phyloP scores from a whole-genome alignment of 116 monocot species.

The Phalaenopsis hybrid region DNA sequence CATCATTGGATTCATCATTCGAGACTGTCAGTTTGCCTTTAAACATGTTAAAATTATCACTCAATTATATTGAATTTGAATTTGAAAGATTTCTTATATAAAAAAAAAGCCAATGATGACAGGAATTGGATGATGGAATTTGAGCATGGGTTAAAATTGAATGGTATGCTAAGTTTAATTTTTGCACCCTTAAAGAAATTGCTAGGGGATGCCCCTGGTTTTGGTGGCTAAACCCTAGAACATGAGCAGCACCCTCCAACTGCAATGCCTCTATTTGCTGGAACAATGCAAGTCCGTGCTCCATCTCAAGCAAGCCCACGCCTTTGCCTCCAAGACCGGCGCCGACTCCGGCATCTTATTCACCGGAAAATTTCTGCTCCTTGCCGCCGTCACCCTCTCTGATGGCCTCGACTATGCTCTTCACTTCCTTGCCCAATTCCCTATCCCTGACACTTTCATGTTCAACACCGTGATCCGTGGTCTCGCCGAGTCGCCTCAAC shows the following conservation, averaged over 20 bases:
- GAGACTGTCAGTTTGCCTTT: too few species aligned
- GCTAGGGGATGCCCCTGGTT: too few species aligned
- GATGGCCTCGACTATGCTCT: conserved; percentile 21
- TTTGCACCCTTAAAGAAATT: too few species aligned
- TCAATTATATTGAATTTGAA: too few species aligned
- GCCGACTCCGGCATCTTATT: conserved; percentile 25
- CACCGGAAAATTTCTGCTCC: conserved; percentile 37
- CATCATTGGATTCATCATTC: too few species aligned
- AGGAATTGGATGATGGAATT: too few species aligned
- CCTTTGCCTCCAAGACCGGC: conserved; percentile 27
- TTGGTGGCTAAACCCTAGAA: too few species aligned
- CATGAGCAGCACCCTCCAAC: conserved; percentile 2
- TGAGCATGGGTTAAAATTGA: too few species aligned
- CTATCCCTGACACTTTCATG: conserved; percentile 43
- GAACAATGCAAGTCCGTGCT: conserved; percentile 28
- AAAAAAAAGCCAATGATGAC: too few species aligned
- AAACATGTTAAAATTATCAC: too few species aligned
- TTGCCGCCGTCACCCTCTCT: conserved; percentile 22
- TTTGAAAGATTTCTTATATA: too few species aligned
- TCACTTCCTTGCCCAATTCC: conserved; percentile 26
- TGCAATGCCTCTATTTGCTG: conserved; percentile 21
- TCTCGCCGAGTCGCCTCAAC: conserved; percentile 21
- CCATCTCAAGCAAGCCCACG: conserved; percentile 42
- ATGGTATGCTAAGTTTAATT: too few species aligned
- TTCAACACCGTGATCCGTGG: conserved; percentile 51